These are phyloP conservation scores for Chaetothyriales sp. DNA, from an alignment of 2,329 filamentous ascomycete species.

Conservation along the genomic window DNA sequence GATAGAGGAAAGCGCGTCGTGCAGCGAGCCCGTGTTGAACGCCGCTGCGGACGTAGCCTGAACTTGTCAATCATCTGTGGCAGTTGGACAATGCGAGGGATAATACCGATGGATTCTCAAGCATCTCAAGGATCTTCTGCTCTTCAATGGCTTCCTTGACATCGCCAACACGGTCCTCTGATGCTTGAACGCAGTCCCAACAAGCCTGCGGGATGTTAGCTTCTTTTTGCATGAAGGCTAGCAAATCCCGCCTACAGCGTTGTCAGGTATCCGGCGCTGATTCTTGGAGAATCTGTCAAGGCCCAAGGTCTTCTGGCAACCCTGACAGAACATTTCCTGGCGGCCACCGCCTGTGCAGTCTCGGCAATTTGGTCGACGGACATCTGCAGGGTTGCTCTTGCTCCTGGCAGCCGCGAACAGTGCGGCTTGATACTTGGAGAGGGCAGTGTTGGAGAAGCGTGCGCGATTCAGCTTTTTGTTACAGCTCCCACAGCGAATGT, in stretches of 20 bases:
- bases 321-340: constrained; percentile 34
- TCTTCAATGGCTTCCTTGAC: constrained; percentile 19
- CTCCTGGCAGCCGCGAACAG: constrained; percentile 3
- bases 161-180: constrained; percentile 21
- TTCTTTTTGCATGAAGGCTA: background rate
- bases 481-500: constrained; percentile 35
- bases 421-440: constrained; percentile 19
- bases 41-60: background rate
- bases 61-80: background rate
- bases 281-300: constrained; percentile 36
- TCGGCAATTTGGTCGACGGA: constrained; percentile 24
- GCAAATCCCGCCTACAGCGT: constrained; percentile 26
- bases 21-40: background rate
- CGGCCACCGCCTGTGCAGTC: constrained; percentile 29
- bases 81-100: background rate
- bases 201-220: constrained; percentile 25
- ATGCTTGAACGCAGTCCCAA: constrained; percentile 23
- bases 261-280: constrained; percentile 32
- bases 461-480: constrained; percentile 24
- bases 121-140: constrained; percentile 14
- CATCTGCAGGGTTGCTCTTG: constrained; percentile 7
- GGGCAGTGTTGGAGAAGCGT: constrained; percentile 35
- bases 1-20: background rate
- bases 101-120: background rate
- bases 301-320: constrained; percentile 33